Base-by-base conservation (phyloP, 768 basidiomycete genomes). In the Leccinum barrowsii region DNA sequence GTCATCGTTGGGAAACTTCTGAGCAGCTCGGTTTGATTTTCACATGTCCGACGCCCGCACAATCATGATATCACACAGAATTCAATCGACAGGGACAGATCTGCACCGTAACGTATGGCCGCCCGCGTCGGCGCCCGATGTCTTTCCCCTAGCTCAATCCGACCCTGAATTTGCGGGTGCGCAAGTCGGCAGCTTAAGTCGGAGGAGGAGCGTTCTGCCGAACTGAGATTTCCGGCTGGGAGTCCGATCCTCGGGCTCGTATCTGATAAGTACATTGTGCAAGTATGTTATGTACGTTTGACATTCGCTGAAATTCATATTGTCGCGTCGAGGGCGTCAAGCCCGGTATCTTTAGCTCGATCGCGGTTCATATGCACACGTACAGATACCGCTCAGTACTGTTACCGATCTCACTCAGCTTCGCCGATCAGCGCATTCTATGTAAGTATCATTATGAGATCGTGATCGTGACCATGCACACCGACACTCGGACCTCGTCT, bases 371-470 rank as follows among this genome's bases (percentile, higher is more conserved):
- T 35, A 35, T 35, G 13, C 34, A 35, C 34, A 17, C 35, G 0
- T 2, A 37, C 35, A 37, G 48, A 10, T 30, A 55, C 0, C 26
- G 26, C 26, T 1, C 51, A n/a, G n/a, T 19, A 42, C 8, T 42
- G 11, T 44, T 65, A 2, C 63, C 67, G 21, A 52, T 71, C 40
- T 61, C 60, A 22, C 56, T 66, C 21, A 55, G 59, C 21, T 70
- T 62, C 42, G 50, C 56, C 59, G 69, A 69, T 40, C 50, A 58
- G 51, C 68, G 68, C 30, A 17, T 10, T 40, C 37, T 40, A 3
- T n/a, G 37, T n/a, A 17, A 8, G n/a, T 19, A 42, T 42, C n/a
- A 42, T 42, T 2, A 28, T 28, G 26, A 28, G 40, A 19, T 42
- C 40, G 40, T 19, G 40, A 42, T 19, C 40, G 17, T 19, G 40